Conservation (phyloP, 177 flowering plant genomes). For the Vitis hybrid region DNA sequence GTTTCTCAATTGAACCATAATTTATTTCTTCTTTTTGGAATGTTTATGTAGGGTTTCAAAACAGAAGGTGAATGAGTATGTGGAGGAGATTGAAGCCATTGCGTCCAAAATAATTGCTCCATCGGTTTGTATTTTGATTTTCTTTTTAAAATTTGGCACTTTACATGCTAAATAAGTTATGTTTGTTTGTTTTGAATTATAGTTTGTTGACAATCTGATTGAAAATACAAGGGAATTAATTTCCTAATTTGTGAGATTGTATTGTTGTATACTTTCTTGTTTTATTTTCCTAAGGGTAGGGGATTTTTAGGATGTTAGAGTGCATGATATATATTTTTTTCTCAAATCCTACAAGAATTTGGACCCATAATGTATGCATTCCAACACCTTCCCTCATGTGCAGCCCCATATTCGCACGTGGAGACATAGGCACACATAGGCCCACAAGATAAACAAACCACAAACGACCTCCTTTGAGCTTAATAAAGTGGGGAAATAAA, state of each 20-base stretch:
- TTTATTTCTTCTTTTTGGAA: background rate
- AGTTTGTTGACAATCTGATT: no score
- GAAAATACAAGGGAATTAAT: no score
- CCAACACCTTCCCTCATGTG: no score
- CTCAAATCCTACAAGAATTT: no score
- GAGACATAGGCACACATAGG: no score
- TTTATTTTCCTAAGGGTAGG: background rate
- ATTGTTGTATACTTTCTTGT: background rate
- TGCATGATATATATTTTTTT: no score
- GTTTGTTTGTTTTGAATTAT: background rate
- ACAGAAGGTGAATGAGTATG: conserved; percentile 68
- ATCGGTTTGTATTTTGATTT: conserved; percentile 38
- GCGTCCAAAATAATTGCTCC: conserved; percentile 61
- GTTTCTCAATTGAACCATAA: background rate
- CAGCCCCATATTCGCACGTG: no score
- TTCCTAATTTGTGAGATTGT: background rate
- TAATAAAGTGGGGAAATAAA: no score
- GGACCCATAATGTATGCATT: no score
- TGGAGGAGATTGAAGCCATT: conserved; percentile 89
- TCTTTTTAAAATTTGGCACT: background rate
- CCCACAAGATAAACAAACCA: no score
- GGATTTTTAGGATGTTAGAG: no score
- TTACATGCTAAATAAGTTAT: background rate
- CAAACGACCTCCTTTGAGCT: no score
- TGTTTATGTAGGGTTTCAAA: conserved; percentile 64